Base-by-base conservation (phyloP, 2,329 filamentous ascomycete species). In the Pseudogymnoascus pannorum region DNA sequence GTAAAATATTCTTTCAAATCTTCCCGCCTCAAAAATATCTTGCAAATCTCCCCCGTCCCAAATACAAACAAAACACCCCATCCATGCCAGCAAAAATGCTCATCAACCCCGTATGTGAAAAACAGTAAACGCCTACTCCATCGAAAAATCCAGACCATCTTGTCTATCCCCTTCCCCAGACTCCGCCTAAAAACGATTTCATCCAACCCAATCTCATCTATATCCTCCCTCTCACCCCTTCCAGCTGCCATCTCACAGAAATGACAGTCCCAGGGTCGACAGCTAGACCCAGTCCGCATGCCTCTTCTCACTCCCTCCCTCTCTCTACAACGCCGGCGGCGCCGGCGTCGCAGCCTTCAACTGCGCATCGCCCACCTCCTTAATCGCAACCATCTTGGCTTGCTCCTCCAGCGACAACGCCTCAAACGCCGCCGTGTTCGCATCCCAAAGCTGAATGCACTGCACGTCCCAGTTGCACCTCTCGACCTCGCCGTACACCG, bases 401-500 rank as follows among this genome's bases (percentile, higher is more conserved):
- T 87, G 81, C 67, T 88, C 84, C 57, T 85, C 82, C 6, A 81
- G 78, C 0, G 81, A 72, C 5, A 88, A 73, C 24, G 76, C 76
- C 5, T 84, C 80, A 72, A 86, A 89, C 18, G 78, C 79, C 2
- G 80, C 82, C 0, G 82, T 83, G 66, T 88, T 81, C 65, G 79
- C 78, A 65, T 89, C 87, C 87, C 87, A 90, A 66, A 80, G 75
- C 24, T 75, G 76, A 9, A 89, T 84, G 66, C 87, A 89, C 4
- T 84, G 81, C 4, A 75, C 71, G 44, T 85, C 79, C 87, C 87
- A 89, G 68, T 89, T 89, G 73, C 87, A 89, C 65, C 80, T 77
- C 70, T 89, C 87, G 0, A 89, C 86, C 71, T 88, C 84, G 5
- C 85, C 87, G 68, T 86, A 88, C 60, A 85, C 82, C 1, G 86